Conservation (phyloP, 139 green algal species). For the Pleodorina starrii region DNA sequence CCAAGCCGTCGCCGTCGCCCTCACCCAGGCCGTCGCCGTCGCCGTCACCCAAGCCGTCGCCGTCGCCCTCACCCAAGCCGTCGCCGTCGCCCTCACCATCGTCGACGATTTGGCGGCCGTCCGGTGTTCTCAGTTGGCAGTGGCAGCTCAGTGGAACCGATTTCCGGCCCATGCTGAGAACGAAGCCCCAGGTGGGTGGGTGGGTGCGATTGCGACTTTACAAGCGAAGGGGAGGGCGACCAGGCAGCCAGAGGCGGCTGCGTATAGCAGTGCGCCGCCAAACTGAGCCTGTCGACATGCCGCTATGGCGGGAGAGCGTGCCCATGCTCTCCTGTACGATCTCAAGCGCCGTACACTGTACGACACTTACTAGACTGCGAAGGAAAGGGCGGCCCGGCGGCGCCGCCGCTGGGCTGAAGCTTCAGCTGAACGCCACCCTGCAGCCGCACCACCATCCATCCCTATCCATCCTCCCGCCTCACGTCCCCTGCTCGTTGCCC, state of each 20-base stretch:
- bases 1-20: too few species aligned
- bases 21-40: neutral
- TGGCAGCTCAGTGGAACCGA: constrained; percentile 19
- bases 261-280: too few species aligned
- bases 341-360: too few species aligned
- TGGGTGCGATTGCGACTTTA: neutral
- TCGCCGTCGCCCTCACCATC: neutral
- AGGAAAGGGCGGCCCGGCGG: too few species aligned
- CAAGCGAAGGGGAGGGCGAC: neutral
- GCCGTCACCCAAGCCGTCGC: neutral
- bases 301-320: too few species aligned
- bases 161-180: constrained; percentile 22
- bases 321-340: too few species aligned
- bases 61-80: neutral
- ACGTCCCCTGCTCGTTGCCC: neutral
- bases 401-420: too few species aligned
- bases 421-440: too few species aligned
- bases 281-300: too few species aligned
- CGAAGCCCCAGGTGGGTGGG: neutral
- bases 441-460: too few species aligned
- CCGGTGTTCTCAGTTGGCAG: neutral
- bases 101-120: neutral
- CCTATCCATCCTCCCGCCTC: neutral
- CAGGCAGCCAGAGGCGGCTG: too few species aligned
- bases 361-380: too few species aligned